A percentile compares a stretch with the other conserved stretches of the same genome.
Evolutionary conservation across 1,284 basidiomycete species (phyloP).

Genomic region (Boletellus deceptivus): DNA sequence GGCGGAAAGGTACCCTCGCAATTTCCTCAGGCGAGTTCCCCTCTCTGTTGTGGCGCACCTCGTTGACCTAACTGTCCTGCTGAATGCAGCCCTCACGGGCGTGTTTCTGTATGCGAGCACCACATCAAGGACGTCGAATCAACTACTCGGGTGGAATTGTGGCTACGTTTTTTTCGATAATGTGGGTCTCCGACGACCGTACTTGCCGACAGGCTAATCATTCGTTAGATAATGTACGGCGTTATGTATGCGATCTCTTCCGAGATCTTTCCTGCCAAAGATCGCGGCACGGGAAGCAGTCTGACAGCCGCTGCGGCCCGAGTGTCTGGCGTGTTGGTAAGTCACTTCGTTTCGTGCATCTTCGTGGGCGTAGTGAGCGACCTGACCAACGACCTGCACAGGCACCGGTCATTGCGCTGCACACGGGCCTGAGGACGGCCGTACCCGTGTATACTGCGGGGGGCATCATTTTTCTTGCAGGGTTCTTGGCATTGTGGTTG

Average conservation of each 20-base stretch:
- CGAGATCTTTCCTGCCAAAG: conserved; percentile 69
- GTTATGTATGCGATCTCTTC: conserved; percentile 55
- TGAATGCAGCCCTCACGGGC: conserved; percentile 54
- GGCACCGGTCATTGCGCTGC: conserved; percentile 74
- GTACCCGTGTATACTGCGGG: conserved; percentile 81
- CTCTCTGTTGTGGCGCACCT: background rate
- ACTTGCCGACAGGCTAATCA: background rate
- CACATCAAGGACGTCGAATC: conserved; percentile 58
- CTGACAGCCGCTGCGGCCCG: conserved; percentile 58
- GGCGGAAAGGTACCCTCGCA: conserved; percentile 60
- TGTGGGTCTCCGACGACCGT: conserved; percentile 30
- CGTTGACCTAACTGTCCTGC: conserved; percentile 22
- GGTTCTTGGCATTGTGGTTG: conserved; percentile 61
- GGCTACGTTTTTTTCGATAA: conserved; percentile 62
- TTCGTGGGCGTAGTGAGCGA: background rate
- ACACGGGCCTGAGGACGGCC: conserved; percentile 60
- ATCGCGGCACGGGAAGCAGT: conserved; percentile 71
- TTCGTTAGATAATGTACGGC: background rate
- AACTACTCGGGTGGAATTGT: conserved; percentile 74
- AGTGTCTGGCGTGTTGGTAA: conserved; percentile 62
- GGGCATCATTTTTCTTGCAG: conserved; percentile 66
- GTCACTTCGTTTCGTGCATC: background rate
- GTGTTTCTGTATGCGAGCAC: conserved; percentile 67
- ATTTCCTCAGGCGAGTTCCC: conserved; percentile 45
- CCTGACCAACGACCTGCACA: conserved; percentile 20